Conservation (phyloP, 768 basidiomycete species). For the Leucosporidium creatinivorum region DNA sequence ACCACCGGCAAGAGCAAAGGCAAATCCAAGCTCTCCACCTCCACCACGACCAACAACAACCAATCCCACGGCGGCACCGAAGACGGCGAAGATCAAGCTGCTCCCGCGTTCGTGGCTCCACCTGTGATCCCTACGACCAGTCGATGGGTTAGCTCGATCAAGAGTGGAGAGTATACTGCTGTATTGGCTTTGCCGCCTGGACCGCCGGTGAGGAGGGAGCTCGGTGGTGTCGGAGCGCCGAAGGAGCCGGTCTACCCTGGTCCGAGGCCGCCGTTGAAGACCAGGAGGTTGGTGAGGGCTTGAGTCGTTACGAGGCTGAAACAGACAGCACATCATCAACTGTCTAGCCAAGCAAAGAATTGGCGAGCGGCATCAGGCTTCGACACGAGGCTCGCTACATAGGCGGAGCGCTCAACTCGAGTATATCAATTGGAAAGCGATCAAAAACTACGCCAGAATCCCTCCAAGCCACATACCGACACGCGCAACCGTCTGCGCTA, state of each 20-base stretch:
- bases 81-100: conserved; percentile 18
- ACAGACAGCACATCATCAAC: no score
- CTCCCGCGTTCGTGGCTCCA: conserved; percentile 39
- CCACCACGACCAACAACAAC: conserved; percentile 43
- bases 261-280: conserved; percentile 5
- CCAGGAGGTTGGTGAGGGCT: conserved; percentile 2
- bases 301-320: not conserved
- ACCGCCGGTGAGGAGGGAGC: not conserved
- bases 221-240: not conserved
- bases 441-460: no score
- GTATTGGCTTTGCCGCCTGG: conserved; percentile 3
- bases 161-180: conserved; percentile 27
- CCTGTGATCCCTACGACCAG: conserved; percentile 54
- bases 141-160: conserved; percentile 62
- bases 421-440: no score
- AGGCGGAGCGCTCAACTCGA: no score
- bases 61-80: conserved; percentile 40
- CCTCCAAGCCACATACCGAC: no score
- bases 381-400: no score
- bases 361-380: no score
- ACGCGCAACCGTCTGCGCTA: no score
- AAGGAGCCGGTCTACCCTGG: not conserved
- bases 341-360: no score
- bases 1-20: not conserved
- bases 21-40: conserved; percentile 15